Conservation (phyloP, 2,329 filamentous ascomycete species). For the Pseudogymnoascus sp. region DNA sequence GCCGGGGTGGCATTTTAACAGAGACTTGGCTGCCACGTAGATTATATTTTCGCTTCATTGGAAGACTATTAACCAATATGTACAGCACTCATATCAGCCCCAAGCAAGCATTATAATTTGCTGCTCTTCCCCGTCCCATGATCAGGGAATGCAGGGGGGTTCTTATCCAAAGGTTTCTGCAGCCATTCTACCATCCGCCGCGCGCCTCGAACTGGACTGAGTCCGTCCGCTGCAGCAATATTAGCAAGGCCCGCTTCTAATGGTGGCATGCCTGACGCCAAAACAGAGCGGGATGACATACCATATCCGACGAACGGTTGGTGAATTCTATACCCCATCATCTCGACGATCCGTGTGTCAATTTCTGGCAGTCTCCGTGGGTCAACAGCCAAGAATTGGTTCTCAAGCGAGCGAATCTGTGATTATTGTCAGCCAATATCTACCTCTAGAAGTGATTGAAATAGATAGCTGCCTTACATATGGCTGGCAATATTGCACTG, state of each 20-base stretch:
- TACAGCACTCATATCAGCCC: neutral
- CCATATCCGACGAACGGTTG: conserved; percentile 28
- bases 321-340: conserved; percentile 29
- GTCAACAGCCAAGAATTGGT: conserved; percentile 27
- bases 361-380: conserved; percentile 26
- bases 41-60: neutral
- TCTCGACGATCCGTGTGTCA: conserved; percentile 25
- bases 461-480: conserved; percentile 5
- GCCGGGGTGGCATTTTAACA: neutral
- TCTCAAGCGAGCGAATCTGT: conserved; percentile 27
- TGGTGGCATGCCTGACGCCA: neutral
- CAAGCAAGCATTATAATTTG: neutral
- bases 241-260: neutral
- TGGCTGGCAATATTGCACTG: conserved; percentile 26
- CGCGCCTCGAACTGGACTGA: conserved; percentile 23
- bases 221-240: conserved; percentile 21
- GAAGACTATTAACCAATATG: neutral
- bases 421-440: neutral
- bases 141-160: conserved; percentile 22
- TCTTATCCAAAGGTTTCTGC: conserved; percentile 22
- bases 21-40: neutral
- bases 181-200: conserved; percentile 26
- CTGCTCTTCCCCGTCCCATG: neutral
- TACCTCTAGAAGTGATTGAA: neutral
- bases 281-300: conserved; percentile 10